Percentiles rank a stretch among this genome's conserved stretches.
Conservation (phyloP, 2,329 filamentous ascomycete genomes). For the Cladosporium sp. region DNA sequence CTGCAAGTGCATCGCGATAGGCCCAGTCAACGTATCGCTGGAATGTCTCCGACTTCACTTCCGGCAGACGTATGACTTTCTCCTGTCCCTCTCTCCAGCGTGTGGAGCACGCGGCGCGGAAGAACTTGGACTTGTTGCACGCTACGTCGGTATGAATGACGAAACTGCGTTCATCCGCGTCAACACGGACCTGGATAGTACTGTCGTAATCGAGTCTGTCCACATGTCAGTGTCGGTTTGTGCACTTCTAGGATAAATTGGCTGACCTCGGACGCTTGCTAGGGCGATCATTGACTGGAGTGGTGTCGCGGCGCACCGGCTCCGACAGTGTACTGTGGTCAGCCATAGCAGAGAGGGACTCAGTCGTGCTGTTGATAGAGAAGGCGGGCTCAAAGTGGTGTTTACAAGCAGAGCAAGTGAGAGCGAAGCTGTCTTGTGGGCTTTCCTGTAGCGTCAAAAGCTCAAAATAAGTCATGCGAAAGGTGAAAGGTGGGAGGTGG, state of each 20-base stretch:
- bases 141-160: conserved; percentile 10
- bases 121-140: conserved; percentile 14
- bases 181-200: background rate
- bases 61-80: conserved; percentile 13
- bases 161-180: background rate
- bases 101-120: conserved; percentile 4
- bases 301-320: too few relatives aligned
- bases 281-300: background rate
- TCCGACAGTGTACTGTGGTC: too few relatives aligned
- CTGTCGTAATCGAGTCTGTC: background rate
- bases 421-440: too few relatives aligned
- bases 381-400: too few relatives aligned
- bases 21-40: background rate
- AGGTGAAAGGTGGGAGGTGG: too few relatives aligned
- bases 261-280: background rate
- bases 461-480: too few relatives aligned
- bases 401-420: too few relatives aligned
- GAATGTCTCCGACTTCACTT: background rate
- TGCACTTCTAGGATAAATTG: too few relatives aligned
- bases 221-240: background rate
- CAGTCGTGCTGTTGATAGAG: too few relatives aligned
- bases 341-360: too few relatives aligned
- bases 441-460: too few relatives aligned
- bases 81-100: conserved; percentile 12
- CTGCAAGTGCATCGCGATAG: background rate